These are phyloP conservation scores for Aspergillus novofumigatus DNA, from an alignment of 2,329 filamentous ascomycete species.

Conservation along the genomic window DNA sequence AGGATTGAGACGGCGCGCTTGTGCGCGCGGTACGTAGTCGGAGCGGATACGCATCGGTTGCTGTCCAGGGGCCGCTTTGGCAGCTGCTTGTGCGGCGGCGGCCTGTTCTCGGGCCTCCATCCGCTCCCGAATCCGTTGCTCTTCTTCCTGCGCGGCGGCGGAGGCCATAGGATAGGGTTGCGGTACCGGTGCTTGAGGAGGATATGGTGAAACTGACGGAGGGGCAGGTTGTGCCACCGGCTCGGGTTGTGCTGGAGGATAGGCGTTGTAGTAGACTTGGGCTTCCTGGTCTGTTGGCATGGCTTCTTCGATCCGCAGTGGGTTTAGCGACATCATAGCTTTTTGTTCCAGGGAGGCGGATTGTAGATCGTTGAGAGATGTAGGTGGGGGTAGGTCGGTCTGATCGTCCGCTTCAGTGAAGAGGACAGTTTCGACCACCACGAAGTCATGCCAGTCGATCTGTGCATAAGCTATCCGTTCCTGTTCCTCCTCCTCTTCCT, in stretches of 20 bases:
- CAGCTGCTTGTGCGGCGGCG: slow-evolving; percentile 74
- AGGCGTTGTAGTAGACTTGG: slow-evolving; percentile 51
- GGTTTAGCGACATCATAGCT: slow-evolving; percentile 79
- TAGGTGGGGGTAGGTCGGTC: slow-evolving; percentile 80
- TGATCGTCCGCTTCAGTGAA: slow-evolving; percentile 88
- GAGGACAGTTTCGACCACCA: slow-evolving; percentile 88
- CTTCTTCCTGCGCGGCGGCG: slow-evolving; percentile 51
- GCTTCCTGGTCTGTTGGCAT: slow-evolving; percentile 72
- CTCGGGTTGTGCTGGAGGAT: slow-evolving; percentile 39
- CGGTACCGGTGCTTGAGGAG: slow-evolving; percentile 25
- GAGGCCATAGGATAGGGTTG: slow-evolving; percentile 29
- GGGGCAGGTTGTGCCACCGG: slow-evolving; percentile 29
- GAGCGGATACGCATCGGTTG: slow-evolving; percentile 82
- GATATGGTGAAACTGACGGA: slow-evolving; percentile 26
- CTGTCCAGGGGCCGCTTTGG: slow-evolving; percentile 56
- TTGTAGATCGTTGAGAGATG: slow-evolving; percentile 84
- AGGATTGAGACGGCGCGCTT: slow-evolving; percentile 64
- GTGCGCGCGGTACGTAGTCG: slow-evolving; percentile 84
- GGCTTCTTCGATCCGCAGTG: slow-evolving; percentile 87
- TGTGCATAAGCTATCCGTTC: slow-evolving; percentile 74
- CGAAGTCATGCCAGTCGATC: slow-evolving; percentile 98
- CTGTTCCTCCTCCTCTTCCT: slow-evolving; percentile 80
- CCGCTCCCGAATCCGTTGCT: slow-evolving; percentile 59
- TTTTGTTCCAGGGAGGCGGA: slow-evolving; percentile 94
- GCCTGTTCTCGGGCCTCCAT: slow-evolving; percentile 55